Evolutionary conservation across 306 rosid species (phyloP), one percentile per base, ranked within the genome.

Genomic region (Adenanthera pavonina): DNA sequence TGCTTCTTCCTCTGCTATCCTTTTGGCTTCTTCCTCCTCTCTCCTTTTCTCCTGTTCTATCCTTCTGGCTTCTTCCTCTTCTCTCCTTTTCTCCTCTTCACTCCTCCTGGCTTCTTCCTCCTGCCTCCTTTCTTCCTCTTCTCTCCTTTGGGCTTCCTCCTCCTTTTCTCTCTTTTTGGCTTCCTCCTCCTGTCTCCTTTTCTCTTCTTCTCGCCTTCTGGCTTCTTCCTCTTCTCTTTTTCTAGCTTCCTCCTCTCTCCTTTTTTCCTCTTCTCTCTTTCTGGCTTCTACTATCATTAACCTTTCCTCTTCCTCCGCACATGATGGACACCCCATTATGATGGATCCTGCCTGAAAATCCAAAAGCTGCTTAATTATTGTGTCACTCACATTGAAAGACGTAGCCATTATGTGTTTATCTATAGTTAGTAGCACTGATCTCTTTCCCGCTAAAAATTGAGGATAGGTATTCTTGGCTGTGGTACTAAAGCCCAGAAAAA

Each of bases 291-390:
- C 88, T 2, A 77, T 77, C 96, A 90, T 90, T 1, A 78, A 53
- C 84, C 74, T 87, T 57, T 85, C 89, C 86, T 92, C 97, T 71
- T 95, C 97, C 85, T 92, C 98, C 0, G 98, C 98, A 33, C 99
- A 95, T 9, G 96, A 90, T 65, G 49, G 30, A 74, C 99, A 95
- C 67, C 78, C 89, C 56, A 93, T 80, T 53, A 95, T 81, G 68
- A 91, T 57, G 2, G 98, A 90, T 0, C 90, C 97, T 2, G 25
- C 82, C 43, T 78, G 85, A 6, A 85, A 62, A 56, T 71, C 75
- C 81, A 91, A 75, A 84, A 95, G 85, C 43, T 81, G 86, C 40
- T 86, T 91, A 43, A 92, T 34, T 10, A 90, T 84, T 8, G 76
- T 70, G 76, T 75, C 77, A 46, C 84, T 84, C 40, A 91, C 94